Evolutionary conservation across 441 rosid genomes (phyloP).

Genomic region (Gossypium laxum): DNA sequence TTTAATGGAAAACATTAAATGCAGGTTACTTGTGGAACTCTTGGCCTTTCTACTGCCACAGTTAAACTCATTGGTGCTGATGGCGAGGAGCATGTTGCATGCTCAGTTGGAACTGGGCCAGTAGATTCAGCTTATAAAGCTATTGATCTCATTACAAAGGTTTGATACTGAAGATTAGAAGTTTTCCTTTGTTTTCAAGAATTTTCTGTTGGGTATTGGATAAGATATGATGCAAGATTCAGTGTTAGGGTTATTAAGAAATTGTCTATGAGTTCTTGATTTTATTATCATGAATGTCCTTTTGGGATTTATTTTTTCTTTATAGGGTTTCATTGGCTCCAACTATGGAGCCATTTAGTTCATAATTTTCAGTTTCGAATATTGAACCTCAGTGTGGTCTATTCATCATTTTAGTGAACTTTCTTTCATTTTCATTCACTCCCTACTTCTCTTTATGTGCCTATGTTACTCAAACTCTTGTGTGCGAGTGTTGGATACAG

Average conservation of each 20-base stretch:
- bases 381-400: neutral
- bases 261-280: neutral
- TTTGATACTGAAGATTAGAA: conserved; percentile 12
- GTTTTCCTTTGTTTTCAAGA: neutral
- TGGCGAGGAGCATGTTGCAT: conserved; percentile 63
- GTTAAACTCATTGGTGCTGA: conserved; percentile 59
- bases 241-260: neutral
- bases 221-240: neutral
- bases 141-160: conserved; percentile 78
- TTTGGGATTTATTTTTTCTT: neutral
- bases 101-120: conserved; percentile 77
- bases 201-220: neutral
- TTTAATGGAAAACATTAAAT: neutral
- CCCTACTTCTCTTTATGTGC: neutral
- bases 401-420: neutral
- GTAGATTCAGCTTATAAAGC: conserved; percentile 94
- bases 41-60: conserved; percentile 80
- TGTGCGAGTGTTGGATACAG: too few species aligned
- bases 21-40: conserved; percentile 85
- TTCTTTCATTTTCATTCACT: neutral
- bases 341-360: neutral
- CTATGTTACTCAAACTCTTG: too few species aligned
- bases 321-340: neutral
- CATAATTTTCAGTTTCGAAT: neutral
- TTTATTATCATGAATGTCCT: neutral